These are phyloP conservation scores for Proliferodiscus dingleyae DNA, from an alignment of 2,329 filamentous ascomycete genomes.

Conservation along the genomic window DNA sequence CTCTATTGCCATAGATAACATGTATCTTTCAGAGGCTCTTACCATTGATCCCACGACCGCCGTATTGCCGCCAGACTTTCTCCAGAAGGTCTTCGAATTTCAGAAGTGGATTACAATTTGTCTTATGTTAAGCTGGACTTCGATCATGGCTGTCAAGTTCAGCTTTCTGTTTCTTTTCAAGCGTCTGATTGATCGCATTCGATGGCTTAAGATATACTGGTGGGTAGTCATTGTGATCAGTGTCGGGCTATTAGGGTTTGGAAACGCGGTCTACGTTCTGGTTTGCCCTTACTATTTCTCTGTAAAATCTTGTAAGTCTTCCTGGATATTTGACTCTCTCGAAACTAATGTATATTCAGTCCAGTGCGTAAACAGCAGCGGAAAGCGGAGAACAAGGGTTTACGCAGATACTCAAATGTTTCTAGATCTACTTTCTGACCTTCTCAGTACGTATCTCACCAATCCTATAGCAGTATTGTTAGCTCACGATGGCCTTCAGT, in stretches of 20 bases:
- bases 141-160: constrained; percentile 4
- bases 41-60: neutral
- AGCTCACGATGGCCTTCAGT: neutral
- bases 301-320: neutral
- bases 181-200: neutral
- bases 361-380: no score
- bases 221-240: neutral
- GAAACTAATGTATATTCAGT: no score
- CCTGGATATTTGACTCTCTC: neutral
- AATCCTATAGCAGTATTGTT: no score
- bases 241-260: neutral
- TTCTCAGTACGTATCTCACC: neutral
- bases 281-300: neutral
- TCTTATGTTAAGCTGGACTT: neutral
- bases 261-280: neutral
- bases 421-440: constrained; percentile 1
- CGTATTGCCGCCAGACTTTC: neutral
- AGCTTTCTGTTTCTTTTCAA: constrained; percentile 8
- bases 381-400: no score
- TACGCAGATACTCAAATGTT: neutral
- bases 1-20: neutral
- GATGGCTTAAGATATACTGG: neutral
- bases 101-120: neutral
- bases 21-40: neutral
- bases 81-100: neutral